Evolutionary conservation across 306 rosid species (phyloP), one percentile per base, ranked within the genome.

Genomic region (Prunus armeniaca): DNA sequence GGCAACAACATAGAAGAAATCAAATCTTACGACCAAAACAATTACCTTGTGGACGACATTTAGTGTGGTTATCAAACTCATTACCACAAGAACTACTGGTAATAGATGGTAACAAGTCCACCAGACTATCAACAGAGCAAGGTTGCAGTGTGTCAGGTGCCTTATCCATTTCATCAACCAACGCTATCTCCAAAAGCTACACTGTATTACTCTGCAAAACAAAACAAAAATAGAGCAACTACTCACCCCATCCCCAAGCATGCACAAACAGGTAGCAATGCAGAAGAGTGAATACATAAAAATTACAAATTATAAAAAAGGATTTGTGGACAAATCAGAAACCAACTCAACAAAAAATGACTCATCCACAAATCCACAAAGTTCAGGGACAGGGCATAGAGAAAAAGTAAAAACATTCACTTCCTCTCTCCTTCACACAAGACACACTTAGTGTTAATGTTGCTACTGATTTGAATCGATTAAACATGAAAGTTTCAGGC

Each of bases 41-140:
- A 58, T 71, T 87, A 92, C 99, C 99, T 95, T 89, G 91, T 84
- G 84, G 84, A 77, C 87, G 89, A 88, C 90, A 83, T 61, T 83
- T 88, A 77, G 68, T 71, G 76, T 72, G 67, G 67, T 85, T 80
- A 70, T 87, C 88, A 73, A 72, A 83, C 85, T 86, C 86, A 79
- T 72, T 66, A 45, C 80, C 77, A 69, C 81, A 72, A 80, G 78
- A 77, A 73, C 65, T 68, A 62, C 67, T 81, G 74, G 84, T 80
- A 76, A 78, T 83, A 45, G 60, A 72, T 47, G 88, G 85, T 78
- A 86, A 82, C 81, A 92, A 64, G 77, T 92, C 96, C 69, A 83
- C 79, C 76, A 92, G 84, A 76, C 83, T 54, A 52, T 85, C 79
- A 50, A 79, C 76, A 66, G 91, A 76, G 45, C 66, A 88, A 14